Conservation (phyloP, 139 green algal species). For the Chlorella sp. region DNA sequence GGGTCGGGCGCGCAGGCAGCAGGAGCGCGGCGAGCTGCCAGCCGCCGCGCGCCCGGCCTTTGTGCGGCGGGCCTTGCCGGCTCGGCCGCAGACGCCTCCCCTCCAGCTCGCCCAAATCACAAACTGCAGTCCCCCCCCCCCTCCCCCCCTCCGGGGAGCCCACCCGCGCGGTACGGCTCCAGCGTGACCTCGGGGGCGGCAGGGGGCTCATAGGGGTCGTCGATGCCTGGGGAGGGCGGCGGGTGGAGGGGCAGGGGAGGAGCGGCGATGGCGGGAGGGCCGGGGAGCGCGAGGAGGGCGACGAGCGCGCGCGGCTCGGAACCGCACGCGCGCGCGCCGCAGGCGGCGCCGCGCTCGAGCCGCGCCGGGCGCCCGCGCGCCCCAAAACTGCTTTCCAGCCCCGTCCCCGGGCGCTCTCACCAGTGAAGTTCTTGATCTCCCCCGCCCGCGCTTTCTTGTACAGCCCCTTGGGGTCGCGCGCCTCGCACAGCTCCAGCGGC, state of each 20-base stretch:
- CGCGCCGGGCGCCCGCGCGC: background rate
- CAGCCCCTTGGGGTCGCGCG: slow-evolving; percentile 94
- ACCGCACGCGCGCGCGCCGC: background rate
- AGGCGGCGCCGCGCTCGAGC: background rate
- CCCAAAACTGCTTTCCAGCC: too few relatives aligned
- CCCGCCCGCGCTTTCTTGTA: slow-evolving; percentile 96
- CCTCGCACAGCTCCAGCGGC: slow-evolving; percentile 88
- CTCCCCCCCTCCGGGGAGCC: background rate
- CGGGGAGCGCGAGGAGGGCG: background rate
- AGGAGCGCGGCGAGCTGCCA: background rate
- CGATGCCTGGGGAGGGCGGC: slow-evolving; percentile 15
- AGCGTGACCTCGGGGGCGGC: slow-evolving; percentile 12
- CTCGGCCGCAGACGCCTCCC: background rate
- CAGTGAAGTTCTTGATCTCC: slow-evolving; percentile 92
- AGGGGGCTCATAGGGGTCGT: slow-evolving; percentile 37
- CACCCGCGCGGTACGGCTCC: background rate
- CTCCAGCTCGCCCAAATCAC: background rate
- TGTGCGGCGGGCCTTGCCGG: background rate
- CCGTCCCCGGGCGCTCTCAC: background rate
- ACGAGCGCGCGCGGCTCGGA: background rate
- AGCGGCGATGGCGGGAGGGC: background rate
- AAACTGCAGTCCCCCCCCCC: background rate
- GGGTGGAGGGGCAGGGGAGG: background rate
- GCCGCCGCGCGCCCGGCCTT: background rate
- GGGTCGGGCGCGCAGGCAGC: background rate